Percentiles rank a stretch among this genome's conserved stretches.
Evolutionary conservation across 108 stramenopile species (phyloP).

Genomic region (Discostella pseudostelligera): DNA sequence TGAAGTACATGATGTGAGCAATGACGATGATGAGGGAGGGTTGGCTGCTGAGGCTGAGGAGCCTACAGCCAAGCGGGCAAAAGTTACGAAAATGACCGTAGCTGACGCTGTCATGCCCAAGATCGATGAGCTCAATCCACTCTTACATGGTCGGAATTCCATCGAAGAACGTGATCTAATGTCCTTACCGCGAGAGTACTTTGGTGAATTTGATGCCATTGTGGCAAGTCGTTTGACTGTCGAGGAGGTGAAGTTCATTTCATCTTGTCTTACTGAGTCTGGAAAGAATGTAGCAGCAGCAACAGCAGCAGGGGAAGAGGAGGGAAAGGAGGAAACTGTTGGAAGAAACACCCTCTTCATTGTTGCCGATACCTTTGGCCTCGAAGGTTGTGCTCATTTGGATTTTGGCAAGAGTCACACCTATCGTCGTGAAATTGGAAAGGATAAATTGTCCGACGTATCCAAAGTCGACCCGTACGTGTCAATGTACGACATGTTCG

Average conservation of each 20-base stretch:
- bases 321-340: conserved; percentile 6
- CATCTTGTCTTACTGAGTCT: conserved; percentile 20
- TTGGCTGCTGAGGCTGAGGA: conserved; percentile 27
- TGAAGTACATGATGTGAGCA: too few relatives aligned
- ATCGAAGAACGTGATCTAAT: conserved; percentile 52
- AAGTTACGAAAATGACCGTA: conserved; percentile 48
- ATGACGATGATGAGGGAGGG: conserved; percentile 1
- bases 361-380: conserved; percentile 79
- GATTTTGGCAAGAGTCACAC: conserved; percentile 71
- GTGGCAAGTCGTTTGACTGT: conserved; percentile 72
- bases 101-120: conserved; percentile 67
- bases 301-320: not conserved
- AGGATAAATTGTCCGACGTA: conserved; percentile 71
- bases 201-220: conserved; percentile 77
- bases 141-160: conserved; percentile 74
- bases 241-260: conserved; percentile 61
- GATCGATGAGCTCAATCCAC: conserved; percentile 89
- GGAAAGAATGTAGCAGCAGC: not conserved
- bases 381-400: conserved; percentile 70
- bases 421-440: conserved; percentile 80
- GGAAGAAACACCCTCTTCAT: conserved; percentile 56
- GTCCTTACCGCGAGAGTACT: conserved; percentile 60
- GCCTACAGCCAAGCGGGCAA: conserved; percentile 42
- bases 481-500: conserved; percentile 58
- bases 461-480: conserved; percentile 48